Percentiles rank a stretch among this genome's conserved stretches.
phyloP scores from a whole-genome alignment of 805 yeast species.

The Wickerhamiella dianesei region DNA sequence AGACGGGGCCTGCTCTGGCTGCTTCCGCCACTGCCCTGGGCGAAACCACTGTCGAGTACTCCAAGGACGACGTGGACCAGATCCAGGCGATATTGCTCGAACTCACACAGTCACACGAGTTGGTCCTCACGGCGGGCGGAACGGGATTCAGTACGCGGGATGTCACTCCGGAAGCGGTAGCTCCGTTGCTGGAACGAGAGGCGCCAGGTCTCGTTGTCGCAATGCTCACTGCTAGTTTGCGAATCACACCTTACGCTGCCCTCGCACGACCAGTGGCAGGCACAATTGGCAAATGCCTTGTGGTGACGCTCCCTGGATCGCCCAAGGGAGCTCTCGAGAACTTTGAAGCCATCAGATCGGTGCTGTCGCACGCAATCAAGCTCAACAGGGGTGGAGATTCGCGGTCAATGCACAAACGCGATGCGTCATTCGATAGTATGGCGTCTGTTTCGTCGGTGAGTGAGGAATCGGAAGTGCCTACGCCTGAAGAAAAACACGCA shows the following conservation, averaged over 20 bases:
- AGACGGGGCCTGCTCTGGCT: conserved; percentile 23
- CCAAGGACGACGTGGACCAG: conserved; percentile 28
- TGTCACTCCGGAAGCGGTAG: conserved; percentile 39
- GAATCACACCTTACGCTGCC: conserved; percentile 36
- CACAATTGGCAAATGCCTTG: conserved; percentile 23
- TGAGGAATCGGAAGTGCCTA: neutral
- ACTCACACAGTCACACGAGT: conserved; percentile 19
- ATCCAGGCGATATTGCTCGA: conserved; percentile 24
- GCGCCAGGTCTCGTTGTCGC: conserved; percentile 40
- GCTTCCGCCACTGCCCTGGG: conserved; percentile 9
- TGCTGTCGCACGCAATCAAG: conserved; percentile 33
- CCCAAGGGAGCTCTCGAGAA: conserved; percentile 38
- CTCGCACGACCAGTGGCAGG: conserved; percentile 42
- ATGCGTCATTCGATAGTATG: neutral
- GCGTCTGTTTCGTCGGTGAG: neutral
- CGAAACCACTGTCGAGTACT: conserved; percentile 15
- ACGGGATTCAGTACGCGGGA: conserved; percentile 38
- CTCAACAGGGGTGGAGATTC: conserved; percentile 29
- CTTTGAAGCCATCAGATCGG: conserved; percentile 27
- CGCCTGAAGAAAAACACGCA: too few relatives aligned
- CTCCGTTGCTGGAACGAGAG: conserved; percentile 29
- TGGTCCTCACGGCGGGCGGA: conserved; percentile 40
- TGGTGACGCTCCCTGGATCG: conserved; percentile 41
- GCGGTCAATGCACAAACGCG: conserved; percentile 22
- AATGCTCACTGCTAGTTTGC: conserved; percentile 33